These are phyloP conservation scores for Chlorella sp. DNA, from an alignment of 139 green algal species.

Conservation along the genomic window DNA sequence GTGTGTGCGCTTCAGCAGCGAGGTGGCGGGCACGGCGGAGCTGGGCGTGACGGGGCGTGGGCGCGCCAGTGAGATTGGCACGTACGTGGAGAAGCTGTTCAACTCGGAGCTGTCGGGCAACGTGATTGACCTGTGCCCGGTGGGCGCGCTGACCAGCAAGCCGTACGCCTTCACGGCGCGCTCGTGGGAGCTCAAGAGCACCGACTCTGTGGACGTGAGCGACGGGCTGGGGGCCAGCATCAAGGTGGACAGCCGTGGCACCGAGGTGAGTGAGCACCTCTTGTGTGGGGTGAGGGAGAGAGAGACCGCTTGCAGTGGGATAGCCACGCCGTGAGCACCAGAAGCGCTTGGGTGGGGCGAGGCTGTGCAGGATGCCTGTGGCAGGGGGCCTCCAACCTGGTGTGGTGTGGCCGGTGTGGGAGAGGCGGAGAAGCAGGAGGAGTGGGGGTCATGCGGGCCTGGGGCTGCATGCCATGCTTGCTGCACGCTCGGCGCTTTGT, in stretches of 20 bases:
- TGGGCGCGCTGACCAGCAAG: slow-evolving; percentile 96
- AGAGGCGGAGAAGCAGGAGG: no score
- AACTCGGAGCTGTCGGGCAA: slow-evolving; percentile 91
- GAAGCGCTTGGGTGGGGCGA: no score
- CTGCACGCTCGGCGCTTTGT: no score
- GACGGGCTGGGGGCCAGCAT: slow-evolving; percentile 90
- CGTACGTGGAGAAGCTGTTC: slow-evolving; percentile 93
- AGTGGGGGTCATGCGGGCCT: no score
- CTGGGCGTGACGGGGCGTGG: slow-evolving; percentile 91
- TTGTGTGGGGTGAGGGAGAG: no score
- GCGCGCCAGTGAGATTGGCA: slow-evolving; percentile 87
- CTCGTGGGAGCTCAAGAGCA: slow-evolving; percentile 94
- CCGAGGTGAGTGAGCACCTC: background rate
- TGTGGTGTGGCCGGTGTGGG: no score
- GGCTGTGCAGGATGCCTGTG: no score
- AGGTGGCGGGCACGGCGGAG: slow-evolving; percentile 93
- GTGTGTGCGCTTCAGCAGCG: slow-evolving; percentile 94
- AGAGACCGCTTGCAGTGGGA: no score
- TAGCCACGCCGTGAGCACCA: no score
- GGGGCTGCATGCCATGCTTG: no score
- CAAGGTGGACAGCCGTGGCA: slow-evolving; percentile 59
- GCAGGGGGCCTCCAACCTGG: no score
- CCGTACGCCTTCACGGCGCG: slow-evolving; percentile 94
- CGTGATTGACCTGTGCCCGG: slow-evolving; percentile 98
- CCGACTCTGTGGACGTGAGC: slow-evolving; percentile 88